Base-by-base conservation (phyloP, 306 rosid species). In the Dalbergia cochinchinensis region DNA sequence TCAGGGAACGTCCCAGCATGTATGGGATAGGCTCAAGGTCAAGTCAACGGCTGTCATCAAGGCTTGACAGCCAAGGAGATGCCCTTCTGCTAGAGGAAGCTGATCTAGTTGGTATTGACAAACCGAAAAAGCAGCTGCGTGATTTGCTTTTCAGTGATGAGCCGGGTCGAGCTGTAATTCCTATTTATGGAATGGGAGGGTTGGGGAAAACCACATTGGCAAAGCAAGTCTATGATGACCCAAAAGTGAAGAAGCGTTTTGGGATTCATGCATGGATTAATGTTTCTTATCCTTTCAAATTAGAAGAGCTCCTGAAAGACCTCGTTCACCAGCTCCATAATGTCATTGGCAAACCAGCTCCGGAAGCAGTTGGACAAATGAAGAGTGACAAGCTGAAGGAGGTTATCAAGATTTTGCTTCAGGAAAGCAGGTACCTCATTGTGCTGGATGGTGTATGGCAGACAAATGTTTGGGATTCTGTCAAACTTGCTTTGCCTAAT, bases 1-100 rank as follows among this genome's bases (percentile, higher is more conserved):
- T 81, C 10, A 68, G 62, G 26, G 85, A 48, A 7, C 79, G 81
- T 3, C 80, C 77, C 15, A 78, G n/a, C 81, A 20, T 84, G 19
- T 19, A 71, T 47, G 83, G 33, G n/a, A n/a, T 61, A 3, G 76
- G 71, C 57, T 42, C 69, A 50, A 54, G 75, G 55, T 65, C 60
- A 7, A 39, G 78, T 58, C 72, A 10, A 54, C 31, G 78, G 53
- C 31, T 69, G 60, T 47, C 65, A 35, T 7, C 77, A n/a, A 69
- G 85, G 80, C 57, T 73, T 74, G 88, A 79, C 31, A 82, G 86
- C 11, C 89, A 89, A 41, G 89, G 73, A 20, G 89, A 87, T 64
- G 94, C 97, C 5, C 92, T 92, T 74, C 80, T 88, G 71, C 54
- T 92, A 8, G 92, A 88, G 55, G 86, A 90, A 81, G 76, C 89